A percentile compares a stretch with the other conserved stretches of the same genome.
Evolutionary conservation across 768 basidiomycete species (phyloP).

Genomic region (Tylopilus sp.): DNA sequence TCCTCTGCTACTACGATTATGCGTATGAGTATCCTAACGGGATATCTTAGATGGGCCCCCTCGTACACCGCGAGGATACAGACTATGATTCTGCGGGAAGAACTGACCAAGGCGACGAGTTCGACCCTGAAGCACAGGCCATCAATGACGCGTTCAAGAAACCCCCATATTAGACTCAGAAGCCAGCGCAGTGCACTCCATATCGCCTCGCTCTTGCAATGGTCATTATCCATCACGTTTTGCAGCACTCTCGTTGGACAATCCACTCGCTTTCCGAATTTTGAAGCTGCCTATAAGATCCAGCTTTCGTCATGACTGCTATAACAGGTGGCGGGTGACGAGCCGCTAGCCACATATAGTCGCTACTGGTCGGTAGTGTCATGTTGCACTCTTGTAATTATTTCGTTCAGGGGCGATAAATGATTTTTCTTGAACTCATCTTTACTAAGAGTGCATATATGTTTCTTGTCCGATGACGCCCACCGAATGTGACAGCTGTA

Average conservation of each 20-base stretch:
- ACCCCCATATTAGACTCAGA: constrained; percentile 37
- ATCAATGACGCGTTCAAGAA: constrained; percentile 64
- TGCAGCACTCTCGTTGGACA: background rate
- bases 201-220: background rate
- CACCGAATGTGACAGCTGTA: background rate
- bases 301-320: too few relatives aligned
- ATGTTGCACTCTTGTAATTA: background rate
- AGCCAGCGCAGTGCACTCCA: background rate
- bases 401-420: background rate
- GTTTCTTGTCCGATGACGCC: background rate
- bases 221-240: background rate
- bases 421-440: constrained; percentile 1
- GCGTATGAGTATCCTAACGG: constrained; percentile 6
- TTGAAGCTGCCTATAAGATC: too few relatives aligned
- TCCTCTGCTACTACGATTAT: background rate
- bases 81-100: constrained; percentile 61
- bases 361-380: background rate
- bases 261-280: background rate
- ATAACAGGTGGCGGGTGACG: too few relatives aligned
- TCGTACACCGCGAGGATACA: constrained; percentile 44
- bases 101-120: constrained; percentile 40
- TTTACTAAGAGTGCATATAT: background rate
- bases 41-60: constrained; percentile 62
- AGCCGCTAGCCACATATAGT: too few relatives aligned
- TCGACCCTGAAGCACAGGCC: constrained; percentile 58